A percentile compares a stretch with the other conserved stretches of the same genome.
Conservation (phyloP, 1,139 yeast genomes). For the Pichia sp. region DNA sequence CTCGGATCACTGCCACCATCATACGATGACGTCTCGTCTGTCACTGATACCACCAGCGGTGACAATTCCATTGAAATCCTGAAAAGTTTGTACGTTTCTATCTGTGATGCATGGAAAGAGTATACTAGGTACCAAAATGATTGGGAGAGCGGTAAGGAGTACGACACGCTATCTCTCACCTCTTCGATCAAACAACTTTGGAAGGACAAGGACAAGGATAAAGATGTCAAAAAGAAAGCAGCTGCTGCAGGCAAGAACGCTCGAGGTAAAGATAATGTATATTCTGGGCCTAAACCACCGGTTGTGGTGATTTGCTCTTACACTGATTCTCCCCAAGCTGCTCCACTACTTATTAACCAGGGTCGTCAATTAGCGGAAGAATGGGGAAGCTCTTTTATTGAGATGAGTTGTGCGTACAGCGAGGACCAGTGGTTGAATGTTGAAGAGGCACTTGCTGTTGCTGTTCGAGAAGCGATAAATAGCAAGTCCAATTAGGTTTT, state of each 20-base stretch:
- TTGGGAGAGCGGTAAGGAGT: conserved; percentile 58
- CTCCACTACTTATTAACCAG: conserved; percentile 47
- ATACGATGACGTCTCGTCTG: conserved; percentile 7
- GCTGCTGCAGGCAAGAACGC: background rate
- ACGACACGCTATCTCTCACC: conserved; percentile 54
- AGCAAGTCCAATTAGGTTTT: too few species aligned
- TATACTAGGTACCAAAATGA: conserved; percentile 43
- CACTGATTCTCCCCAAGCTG: conserved; percentile 42
- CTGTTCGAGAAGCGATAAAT: conserved; percentile 57
- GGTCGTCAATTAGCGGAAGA: conserved; percentile 47
- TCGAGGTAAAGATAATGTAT: background rate
- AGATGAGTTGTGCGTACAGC: conserved; percentile 39
- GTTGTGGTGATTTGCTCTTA: conserved; percentile 61
- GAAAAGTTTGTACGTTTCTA: conserved; percentile 41
- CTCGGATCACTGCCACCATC: conserved; percentile 10
- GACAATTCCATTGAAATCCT: conserved; percentile 31
- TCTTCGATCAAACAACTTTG: conserved; percentile 51
- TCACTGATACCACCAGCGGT: background rate
- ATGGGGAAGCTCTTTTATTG: conserved; percentile 62
- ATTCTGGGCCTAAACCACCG: too few species aligned
- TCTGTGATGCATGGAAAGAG: conserved; percentile 70
- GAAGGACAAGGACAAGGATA: conserved; percentile 27
- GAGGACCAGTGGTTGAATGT: conserved; percentile 36
- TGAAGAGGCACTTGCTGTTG: conserved; percentile 46
- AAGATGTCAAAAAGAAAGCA: conserved; percentile 13